These are phyloP conservation scores for Trichosporon coremiiforme DNA, from an alignment of 1,284 basidiomycete genomes.

Conservation along the genomic window DNA sequence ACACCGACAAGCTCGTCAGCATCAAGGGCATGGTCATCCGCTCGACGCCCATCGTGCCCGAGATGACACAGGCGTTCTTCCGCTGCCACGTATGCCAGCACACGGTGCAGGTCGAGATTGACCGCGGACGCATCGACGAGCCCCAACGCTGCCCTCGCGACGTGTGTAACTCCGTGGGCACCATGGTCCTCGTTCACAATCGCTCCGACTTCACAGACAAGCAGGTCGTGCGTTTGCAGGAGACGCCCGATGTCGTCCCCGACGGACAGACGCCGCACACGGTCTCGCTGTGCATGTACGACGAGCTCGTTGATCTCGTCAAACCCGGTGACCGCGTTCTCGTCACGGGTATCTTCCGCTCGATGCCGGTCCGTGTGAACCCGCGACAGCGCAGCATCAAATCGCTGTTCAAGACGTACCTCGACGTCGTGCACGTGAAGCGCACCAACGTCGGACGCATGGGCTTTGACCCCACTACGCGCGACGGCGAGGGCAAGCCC, in stretches of 20 bases:
- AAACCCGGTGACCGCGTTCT: constrained; percentile 94
- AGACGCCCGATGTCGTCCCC: constrained; percentile 95
- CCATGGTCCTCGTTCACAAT: constrained; percentile 95
- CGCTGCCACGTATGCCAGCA: constrained; percentile 94
- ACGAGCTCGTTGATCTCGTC: constrained; percentile 90
- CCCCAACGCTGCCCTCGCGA: constrained; percentile 89
- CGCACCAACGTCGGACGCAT: constrained; percentile 71
- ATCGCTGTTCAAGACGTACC: constrained; percentile 91
- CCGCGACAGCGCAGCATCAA: constrained; percentile 88
- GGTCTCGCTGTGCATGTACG: constrained; percentile 91
- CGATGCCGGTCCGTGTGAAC: constrained; percentile 89
- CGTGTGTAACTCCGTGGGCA: constrained; percentile 80
- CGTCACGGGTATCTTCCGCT: constrained; percentile 92
- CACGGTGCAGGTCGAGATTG: constrained; percentile 91
- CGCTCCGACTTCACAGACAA: constrained; percentile 94
- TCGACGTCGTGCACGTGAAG: constrained; percentile 92
- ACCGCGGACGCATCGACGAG: constrained; percentile 93
- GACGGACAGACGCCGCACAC: constrained; percentile 99
- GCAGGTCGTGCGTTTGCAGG: constrained; percentile 92
- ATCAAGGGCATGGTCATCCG: constrained; percentile 97
- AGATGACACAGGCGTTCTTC: constrained; percentile 98
- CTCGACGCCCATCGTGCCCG: constrained; percentile 94
- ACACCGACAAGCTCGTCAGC: constrained; percentile 93
- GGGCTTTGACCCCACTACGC: constrained; percentile 77
- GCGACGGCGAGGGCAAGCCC: constrained; percentile 61